These are phyloP conservation scores for Tanacetum coccineum DNA, from an alignment of 129 eudicot species.

Conservation along the genomic window DNA sequence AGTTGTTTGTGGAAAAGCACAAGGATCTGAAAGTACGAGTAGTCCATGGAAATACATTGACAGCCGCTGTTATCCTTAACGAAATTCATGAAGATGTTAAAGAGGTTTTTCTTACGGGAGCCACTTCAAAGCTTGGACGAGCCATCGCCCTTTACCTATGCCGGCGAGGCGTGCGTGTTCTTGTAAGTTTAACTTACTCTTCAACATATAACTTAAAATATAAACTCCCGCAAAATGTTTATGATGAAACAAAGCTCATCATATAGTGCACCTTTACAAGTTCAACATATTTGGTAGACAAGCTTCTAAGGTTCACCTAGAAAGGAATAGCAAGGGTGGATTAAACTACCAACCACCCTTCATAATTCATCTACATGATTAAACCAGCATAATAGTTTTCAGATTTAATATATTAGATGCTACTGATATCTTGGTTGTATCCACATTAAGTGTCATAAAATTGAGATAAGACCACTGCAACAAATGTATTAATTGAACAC, in stretches of 20 bases:
- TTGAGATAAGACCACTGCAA: no score
- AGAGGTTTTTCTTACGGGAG: conserved; percentile 84
- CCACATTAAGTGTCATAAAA: no score
- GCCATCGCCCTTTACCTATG: conserved; percentile 96
- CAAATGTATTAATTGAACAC: no score
- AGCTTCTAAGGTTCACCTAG: conserved; percentile 16
- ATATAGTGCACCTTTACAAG: neutral
- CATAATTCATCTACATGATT: conserved; percentile 9
- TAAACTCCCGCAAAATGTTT: neutral
- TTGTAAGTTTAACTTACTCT: conserved; percentile 40
- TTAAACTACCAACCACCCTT: conserved; percentile 24
- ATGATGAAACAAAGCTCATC: conserved; percentile 10
- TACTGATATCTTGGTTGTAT: neutral
- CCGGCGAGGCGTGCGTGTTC: conserved; percentile 61
- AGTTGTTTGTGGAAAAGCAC: conserved; percentile 73
- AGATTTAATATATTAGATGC: neutral
- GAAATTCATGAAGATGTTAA: conserved; percentile 57
- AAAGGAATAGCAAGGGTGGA: neutral
- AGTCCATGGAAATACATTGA: conserved; percentile 86
- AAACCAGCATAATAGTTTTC: neutral
- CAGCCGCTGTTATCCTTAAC: conserved; percentile 85
- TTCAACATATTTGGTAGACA: conserved; percentile 8
- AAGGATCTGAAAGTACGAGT: conserved; percentile 78
- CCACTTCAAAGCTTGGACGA: conserved; percentile 94
- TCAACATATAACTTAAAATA: neutral